Conservation (phyloP, 768 basidiomycete genomes). For the Psilocybe sp. region DNA sequence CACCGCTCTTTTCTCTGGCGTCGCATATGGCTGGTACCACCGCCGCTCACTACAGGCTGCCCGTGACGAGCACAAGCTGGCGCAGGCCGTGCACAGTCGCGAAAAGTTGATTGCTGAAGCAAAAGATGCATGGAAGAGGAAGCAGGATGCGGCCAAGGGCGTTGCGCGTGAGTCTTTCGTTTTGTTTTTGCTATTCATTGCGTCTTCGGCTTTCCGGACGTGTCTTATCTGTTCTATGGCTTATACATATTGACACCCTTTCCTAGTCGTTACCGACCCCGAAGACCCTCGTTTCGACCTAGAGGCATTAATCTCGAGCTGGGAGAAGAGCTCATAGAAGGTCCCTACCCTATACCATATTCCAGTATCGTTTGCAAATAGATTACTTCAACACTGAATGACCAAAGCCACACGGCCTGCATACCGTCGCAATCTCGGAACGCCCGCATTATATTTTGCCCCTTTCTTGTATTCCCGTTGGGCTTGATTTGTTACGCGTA, state of each 20-base stretch:
- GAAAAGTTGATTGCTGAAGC: conserved; percentile 81
- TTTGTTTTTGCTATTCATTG: conserved; percentile 3
- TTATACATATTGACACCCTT: conserved; percentile 9
- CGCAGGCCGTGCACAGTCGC: conserved; percentile 69
- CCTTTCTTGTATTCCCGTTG: too few species aligned
- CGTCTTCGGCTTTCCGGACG: background rate
- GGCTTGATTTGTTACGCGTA: too few species aligned
- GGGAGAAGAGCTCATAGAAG: conserved; percentile 67
- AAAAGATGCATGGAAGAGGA: conserved; percentile 86
- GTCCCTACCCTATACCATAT: conserved; percentile 9
- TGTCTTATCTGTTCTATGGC: background rate
- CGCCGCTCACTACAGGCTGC: conserved; percentile 83
- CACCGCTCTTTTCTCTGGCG: conserved; percentile 82
- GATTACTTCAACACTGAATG: conserved; percentile 13
- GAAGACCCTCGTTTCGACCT: conserved; percentile 96
- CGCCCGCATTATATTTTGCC: background rate
- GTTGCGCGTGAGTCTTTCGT: conserved; percentile 49
- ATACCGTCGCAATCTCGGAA: background rate
- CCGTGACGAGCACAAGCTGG: conserved; percentile 74
- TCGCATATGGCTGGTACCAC: conserved; percentile 91
- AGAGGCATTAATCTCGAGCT: conserved; percentile 80
- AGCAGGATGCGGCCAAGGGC: conserved; percentile 53
- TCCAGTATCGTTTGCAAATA: conserved; percentile 19
- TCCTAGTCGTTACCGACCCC: conserved; percentile 84
- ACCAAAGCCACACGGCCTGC: background rate